Evolutionary conservation across 306 rosid genomes (phyloP).

Genomic region (Abrus precatorius): DNA sequence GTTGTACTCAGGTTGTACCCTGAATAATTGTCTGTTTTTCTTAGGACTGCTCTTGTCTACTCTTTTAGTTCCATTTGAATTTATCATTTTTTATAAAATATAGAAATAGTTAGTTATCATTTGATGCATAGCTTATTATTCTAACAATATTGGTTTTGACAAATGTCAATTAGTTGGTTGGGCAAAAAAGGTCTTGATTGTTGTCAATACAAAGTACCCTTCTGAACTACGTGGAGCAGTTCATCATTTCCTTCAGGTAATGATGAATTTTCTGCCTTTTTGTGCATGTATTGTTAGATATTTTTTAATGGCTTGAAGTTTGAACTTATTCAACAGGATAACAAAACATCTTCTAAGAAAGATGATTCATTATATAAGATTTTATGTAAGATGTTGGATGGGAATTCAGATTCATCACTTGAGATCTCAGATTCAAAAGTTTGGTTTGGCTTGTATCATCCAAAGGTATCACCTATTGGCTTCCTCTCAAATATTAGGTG

Average conservation of each 20-base stretch:
- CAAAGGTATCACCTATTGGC: constrained; percentile 63
- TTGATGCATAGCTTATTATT: constrained; percentile 44
- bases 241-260: constrained; percentile 76
- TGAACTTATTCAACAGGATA: constrained; percentile 60
- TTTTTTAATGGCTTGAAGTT: constrained; percentile 40
- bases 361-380: constrained; percentile 63
- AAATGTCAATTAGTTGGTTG: constrained; percentile 67
- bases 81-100: not conserved
- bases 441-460: constrained; percentile 89
- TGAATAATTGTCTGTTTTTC: constrained; percentile 13
- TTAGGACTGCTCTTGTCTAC: not conserved
- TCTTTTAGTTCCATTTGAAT: constrained; percentile 17
- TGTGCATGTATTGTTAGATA: constrained; percentile 1
- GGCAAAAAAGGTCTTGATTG: constrained; percentile 71
- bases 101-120: constrained; percentile 5
- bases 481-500: constrained; percentile 28
- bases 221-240: constrained; percentile 80
- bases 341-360: constrained; percentile 61
- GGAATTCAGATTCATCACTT: constrained; percentile 59
- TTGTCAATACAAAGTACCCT: constrained; percentile 73
- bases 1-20: not conserved
- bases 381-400: constrained; percentile 75
- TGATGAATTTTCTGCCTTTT: constrained; percentile 24
- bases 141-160: constrained; percentile 42
- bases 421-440: constrained; percentile 70